Evolutionary conservation across 2,329 filamentous ascomycete species (phyloP), one percentile per base, ranked within the genome.

Genomic region (Pseudogymnoascus sp.): DNA sequence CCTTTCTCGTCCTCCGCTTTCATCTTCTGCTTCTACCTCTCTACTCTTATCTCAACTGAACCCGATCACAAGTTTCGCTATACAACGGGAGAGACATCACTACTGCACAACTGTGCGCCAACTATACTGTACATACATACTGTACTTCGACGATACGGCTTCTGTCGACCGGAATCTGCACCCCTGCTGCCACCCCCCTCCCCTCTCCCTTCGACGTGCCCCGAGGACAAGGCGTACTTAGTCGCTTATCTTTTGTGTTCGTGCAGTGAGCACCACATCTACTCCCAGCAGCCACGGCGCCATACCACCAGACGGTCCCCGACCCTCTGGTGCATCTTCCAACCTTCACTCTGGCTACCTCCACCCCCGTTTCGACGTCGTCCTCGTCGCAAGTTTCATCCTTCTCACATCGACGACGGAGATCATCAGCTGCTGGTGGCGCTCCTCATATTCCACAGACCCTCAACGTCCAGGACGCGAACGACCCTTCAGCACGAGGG

Each of bases 291-390:
- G 50, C 50, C 50, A 53, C 47, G 19, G 47, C n/a, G 26, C 31
- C 26, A 53, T n/a, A 53, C 59, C 44, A 63, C 69, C 69, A 70
- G 70, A 68, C 65, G 68, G 70, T 69, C 68, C 29, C 61, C 53
- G 68, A 63, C 70, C 71, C 50, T 71, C 71, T 72, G 70, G 70
- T 66, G 65, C 65, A 67, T 59, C 62, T 66, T 62, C 65, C 68
- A 63, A 68, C 75, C 47, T 60, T 71, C 71, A 81, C 76, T 69
- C 79, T 85, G 82, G 82, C 80, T 76, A 77, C 79, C 69, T 73
- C 76, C 76, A 78, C 75, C 67, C 73, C 76, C 68, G 72, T 72
- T 66, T 73, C 76, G 69, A 76, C 78, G 69, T 81, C 81, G 73
- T 81, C 83, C 65, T 84, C 83, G 74, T 82, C 72, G 61, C 66